phyloP scores from a whole-genome alignment of 2,329 filamentous ascomycete species.

The Pseudopyrenochaeta lycopersici region DNA sequence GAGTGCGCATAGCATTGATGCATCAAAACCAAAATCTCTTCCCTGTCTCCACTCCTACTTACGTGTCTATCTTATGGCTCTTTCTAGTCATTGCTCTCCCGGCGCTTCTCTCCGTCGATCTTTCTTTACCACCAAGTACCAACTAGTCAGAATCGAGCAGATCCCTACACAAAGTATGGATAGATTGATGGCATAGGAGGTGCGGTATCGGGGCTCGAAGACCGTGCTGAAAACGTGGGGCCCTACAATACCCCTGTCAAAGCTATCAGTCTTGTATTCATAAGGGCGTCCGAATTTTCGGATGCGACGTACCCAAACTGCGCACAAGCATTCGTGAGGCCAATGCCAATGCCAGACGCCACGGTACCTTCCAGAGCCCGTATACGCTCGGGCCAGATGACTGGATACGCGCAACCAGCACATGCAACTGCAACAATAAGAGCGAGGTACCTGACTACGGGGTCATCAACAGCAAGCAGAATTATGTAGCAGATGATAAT shows the following conservation, averaged over 20 bases:
- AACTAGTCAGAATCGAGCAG: slow-evolving; percentile 22
- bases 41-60: neutral
- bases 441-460: slow-evolving; percentile 24
- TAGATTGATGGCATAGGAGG: slow-evolving; percentile 27
- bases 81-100: neutral
- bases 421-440: slow-evolving; percentile 26
- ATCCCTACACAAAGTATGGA: slow-evolving; percentile 27
- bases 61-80: neutral
- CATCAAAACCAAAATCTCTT: neutral
- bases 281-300: neutral
- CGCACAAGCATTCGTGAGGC: slow-evolving; percentile 28
- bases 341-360: slow-evolving; percentile 28
- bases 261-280: slow-evolving; percentile 1
- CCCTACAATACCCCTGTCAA: slow-evolving; percentile 23
- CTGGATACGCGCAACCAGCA: slow-evolving; percentile 27
- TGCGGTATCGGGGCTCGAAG: slow-evolving; percentile 27
- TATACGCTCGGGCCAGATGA: slow-evolving; percentile 29
- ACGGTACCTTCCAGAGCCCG: slow-evolving; percentile 27
- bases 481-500: slow-evolving; percentile 29
- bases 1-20: too few relatives aligned
- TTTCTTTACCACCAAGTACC: slow-evolving; percentile 19
- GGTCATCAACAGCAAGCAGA: slow-evolving; percentile 23
- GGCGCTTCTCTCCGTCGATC: slow-evolving; percentile 10
- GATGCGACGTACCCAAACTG: slow-evolving; percentile 21
- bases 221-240: slow-evolving; percentile 28